These are phyloP conservation scores for Neospermospora avenae DNA, from an alignment of 2,329 filamentous ascomycete genomes.

Conservation along the genomic window DNA sequence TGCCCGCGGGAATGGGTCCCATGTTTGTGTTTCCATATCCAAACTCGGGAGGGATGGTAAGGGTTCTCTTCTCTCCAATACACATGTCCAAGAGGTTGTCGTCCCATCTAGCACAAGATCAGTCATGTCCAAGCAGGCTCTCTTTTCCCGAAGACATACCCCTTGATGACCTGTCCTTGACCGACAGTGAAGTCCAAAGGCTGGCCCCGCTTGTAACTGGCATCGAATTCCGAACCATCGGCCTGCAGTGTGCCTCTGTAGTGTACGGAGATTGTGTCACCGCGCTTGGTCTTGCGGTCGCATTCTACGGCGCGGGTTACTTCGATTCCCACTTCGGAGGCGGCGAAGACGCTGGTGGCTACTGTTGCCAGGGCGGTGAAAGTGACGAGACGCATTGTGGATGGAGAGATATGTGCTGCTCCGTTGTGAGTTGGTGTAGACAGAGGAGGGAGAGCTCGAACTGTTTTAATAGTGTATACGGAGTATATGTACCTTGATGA, in stretches of 20 bases:
- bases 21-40: conserved; percentile 75
- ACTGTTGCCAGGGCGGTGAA: conserved; percentile 30
- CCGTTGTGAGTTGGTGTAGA: neutral
- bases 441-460: neutral
- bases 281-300: conserved; percentile 70
- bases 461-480: neutral
- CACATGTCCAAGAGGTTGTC: conserved; percentile 90
- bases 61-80: conserved; percentile 83
- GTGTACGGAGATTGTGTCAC: conserved; percentile 82
- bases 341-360: conserved; percentile 30
- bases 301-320: conserved; percentile 72
- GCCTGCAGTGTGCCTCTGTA: conserved; percentile 78
- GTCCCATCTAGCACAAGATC: conserved; percentile 64
- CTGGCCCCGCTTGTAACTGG: conserved; percentile 71
- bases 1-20: conserved; percentile 79
- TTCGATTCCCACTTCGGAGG: conserved; percentile 65
- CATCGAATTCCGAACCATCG: conserved; percentile 79
- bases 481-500: neutral
- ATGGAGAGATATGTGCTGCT: conserved; percentile 3
- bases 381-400: conserved; percentile 34
- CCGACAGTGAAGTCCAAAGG: conserved; percentile 82
- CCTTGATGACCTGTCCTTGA: conserved; percentile 80
- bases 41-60: conserved; percentile 84
- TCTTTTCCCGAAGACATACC: conserved; percentile 49
- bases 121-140: conserved; percentile 4